Evolutionary conservation across 1,284 basidiomycete species (phyloP).

Genomic region (Sporisorium graminicola): DNA sequence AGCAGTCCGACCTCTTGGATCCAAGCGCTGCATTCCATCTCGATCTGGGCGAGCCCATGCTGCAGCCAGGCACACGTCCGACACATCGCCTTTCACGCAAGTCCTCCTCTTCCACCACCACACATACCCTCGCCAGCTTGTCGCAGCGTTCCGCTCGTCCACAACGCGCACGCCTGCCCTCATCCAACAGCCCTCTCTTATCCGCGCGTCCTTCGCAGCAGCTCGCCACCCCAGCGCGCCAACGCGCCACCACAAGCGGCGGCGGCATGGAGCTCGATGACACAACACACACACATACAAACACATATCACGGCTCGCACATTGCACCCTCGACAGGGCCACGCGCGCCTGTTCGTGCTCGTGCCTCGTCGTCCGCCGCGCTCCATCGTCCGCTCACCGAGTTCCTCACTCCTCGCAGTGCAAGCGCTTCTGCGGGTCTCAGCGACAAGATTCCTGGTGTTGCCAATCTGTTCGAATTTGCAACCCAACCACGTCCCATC

Average conservation of each 20-base stretch:
- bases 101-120: slow-evolving; percentile 32
- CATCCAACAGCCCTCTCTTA: slow-evolving; percentile 16
- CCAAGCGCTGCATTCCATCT: slow-evolving; percentile 16
- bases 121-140: slow-evolving; percentile 29
- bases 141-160: slow-evolving; percentile 15
- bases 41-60: slow-evolving; percentile 34
- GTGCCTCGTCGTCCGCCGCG: slow-evolving; percentile 51
- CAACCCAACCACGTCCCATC: slow-evolving; percentile 45
- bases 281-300: background rate
- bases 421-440: slow-evolving; percentile 49
- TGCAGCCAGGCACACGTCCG: slow-evolving; percentile 45
- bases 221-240: slow-evolving; percentile 33
- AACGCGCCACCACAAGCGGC: slow-evolving; percentile 32
- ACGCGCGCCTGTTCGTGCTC: slow-evolving; percentile 29
- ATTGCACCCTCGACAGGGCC: slow-evolving; percentile 10
- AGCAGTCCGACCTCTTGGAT: slow-evolving; percentile 31
- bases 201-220: slow-evolving; percentile 12
- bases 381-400: slow-evolving; percentile 42
- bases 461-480: slow-evolving; percentile 57
- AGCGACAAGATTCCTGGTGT: slow-evolving; percentile 46
- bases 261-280: slow-evolving; percentile 29
- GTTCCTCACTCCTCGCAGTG: slow-evolving; percentile 53
- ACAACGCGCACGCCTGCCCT: slow-evolving; percentile 29
- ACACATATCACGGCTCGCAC: background rate
- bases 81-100: slow-evolving; percentile 35